These are phyloP conservation scores for Funneliformis mosseae DNA, from an alignment of 192 early-diverging fungal genomes.

Conservation along the genomic window DNA sequence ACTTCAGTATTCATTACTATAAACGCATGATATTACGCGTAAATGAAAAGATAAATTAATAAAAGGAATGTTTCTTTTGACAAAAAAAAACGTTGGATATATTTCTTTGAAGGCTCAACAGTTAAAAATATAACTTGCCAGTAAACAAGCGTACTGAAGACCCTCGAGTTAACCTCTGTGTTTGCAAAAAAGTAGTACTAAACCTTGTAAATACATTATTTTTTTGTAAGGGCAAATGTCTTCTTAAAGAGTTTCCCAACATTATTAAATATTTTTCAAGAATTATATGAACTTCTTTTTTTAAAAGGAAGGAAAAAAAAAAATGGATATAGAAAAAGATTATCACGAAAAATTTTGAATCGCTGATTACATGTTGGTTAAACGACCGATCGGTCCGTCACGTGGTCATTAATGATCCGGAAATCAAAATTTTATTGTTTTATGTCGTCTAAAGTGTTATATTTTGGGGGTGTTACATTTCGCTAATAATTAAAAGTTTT, in stretches of 20 bases:
- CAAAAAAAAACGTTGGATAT: not conserved
- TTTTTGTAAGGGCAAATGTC: not conserved
- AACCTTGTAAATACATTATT: not conserved
- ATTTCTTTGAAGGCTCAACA: too few species aligned
- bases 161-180: not conserved
- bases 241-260: not conserved
- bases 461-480: too few species aligned
- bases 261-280: not conserved
- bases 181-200: not conserved
- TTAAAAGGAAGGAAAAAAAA: not conserved
- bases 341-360: too few species aligned
- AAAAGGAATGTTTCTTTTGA: not conserved
- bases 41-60: not conserved
- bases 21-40: not conserved
- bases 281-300: too few species aligned
- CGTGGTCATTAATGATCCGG: too few species aligned
- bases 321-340: not conserved
- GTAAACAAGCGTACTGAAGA: not conserved
- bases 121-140: not conserved
- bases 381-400: too few species aligned
- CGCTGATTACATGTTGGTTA: too few species aligned
- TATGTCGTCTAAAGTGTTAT: too few species aligned
- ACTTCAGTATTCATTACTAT: not conserved
- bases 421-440: too few species aligned
- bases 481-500: too few species aligned